Conservation (phyloP, 2,329 filamentous ascomycete species). For the Colletotrichum trifolii region DNA sequence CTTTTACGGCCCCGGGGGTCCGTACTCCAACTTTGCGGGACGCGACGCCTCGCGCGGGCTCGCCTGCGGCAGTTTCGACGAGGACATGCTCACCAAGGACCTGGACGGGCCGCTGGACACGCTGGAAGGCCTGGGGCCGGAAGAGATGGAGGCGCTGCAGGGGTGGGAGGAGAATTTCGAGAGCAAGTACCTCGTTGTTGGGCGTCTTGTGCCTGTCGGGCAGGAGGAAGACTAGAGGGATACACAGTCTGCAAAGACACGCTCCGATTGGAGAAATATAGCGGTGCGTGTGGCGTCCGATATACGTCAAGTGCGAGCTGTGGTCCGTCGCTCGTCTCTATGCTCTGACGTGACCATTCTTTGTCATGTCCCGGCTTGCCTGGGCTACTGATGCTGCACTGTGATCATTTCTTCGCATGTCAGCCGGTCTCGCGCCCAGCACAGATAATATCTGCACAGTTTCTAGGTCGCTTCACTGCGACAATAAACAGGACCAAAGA, state of each 20-base stretch:
- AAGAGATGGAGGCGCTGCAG: constrained; percentile 84
- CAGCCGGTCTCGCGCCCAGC: too few relatives aligned
- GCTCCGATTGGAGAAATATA: too few relatives aligned
- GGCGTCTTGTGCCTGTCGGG: constrained; percentile 74
- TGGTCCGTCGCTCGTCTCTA: too few relatives aligned
- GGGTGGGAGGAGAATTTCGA: constrained; percentile 95
- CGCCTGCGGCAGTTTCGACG: constrained; percentile 91
- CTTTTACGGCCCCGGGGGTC: constrained; percentile 96
- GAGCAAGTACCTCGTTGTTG: constrained; percentile 96
- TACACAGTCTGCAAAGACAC: neutral
- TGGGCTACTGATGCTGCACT: too few relatives aligned
- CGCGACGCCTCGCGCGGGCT: constrained; percentile 89
- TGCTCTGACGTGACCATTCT: too few relatives aligned
- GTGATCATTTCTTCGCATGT: too few relatives aligned
- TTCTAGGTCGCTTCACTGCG: too few relatives aligned
- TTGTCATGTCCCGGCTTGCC: too few relatives aligned
- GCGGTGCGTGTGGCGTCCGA: too few relatives aligned
- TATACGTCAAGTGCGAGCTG: too few relatives aligned
- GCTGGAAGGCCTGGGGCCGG: constrained; percentile 75
- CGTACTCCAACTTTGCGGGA: constrained; percentile 96
- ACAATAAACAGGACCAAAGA: constrained; percentile 1
- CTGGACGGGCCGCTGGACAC: constrained; percentile 84
- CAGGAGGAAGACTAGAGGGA: constrained; percentile 47
- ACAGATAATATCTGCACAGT: too few relatives aligned
- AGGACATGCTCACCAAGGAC: constrained; percentile 94